phyloP scores from a whole-genome alignment of 805 yeast genomes.

The Tetrapisispora phaffii region DNA sequence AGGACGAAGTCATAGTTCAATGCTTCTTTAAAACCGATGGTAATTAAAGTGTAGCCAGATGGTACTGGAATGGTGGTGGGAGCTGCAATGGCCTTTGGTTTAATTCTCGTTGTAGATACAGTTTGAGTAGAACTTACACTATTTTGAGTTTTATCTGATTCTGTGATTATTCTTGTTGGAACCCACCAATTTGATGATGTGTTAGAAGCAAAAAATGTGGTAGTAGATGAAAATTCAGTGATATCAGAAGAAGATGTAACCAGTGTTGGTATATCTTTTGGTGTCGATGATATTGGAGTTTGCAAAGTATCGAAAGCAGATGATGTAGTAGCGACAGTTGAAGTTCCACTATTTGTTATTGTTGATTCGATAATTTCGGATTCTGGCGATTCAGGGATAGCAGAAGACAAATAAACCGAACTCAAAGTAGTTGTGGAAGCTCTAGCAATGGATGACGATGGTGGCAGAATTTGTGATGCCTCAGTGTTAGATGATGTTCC shows the following conservation, averaged over 20 bases:
- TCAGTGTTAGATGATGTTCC: not conserved
- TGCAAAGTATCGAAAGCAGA: not conserved
- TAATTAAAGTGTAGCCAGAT: conserved; percentile 19
- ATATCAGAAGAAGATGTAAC: not conserved
- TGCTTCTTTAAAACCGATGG: conserved; percentile 48
- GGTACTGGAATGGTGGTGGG: conserved; percentile 29
- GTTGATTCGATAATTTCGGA: not conserved
- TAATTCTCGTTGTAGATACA: conserved; percentile 39
- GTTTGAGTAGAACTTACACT: conserved; percentile 40
- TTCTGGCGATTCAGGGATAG: not conserved
- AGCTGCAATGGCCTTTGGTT: conserved; percentile 34
- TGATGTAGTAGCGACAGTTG: not conserved
- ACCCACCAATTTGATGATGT: conserved; percentile 41
- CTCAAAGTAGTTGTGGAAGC: not conserved
- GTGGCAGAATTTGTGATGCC: not conserved
- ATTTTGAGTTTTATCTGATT: conserved; percentile 9
- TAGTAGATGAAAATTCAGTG: not conserved
- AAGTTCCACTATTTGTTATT: not conserved
- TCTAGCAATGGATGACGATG: not conserved
- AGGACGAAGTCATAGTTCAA: conserved; percentile 84
- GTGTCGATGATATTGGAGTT: not conserved
- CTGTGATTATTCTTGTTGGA: conserved; percentile 78
- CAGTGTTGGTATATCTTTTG: not conserved
- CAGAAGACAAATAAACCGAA: not conserved
- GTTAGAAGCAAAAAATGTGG: conserved; percentile 12